Evolutionary conservation across 805 yeast genomes (phyloP), one percentile per base, ranked within the genome.

Genomic region (Metschnikowia continentalis): DNA sequence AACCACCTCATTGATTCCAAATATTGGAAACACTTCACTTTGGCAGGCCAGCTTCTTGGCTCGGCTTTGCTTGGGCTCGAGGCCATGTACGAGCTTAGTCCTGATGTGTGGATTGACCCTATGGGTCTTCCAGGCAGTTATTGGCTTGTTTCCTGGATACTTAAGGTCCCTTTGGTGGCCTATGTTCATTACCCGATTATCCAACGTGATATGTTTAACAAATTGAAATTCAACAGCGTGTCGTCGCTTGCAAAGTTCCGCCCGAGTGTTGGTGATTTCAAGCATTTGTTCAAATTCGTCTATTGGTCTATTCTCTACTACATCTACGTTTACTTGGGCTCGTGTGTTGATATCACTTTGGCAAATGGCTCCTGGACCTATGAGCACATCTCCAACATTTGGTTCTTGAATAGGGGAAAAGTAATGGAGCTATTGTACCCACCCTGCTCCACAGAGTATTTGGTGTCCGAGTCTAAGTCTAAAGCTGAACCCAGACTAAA

Each of bases 131-230:
- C 99, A 3, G 94, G 92, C 51, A 72, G 86, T 22, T 92, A 90
- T 66, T 88, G 89, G 1, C 62, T 86, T 20, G 82, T 88, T 0
- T 66, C 77, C 20, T 63, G 72, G 56, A 68, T 81, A 43, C 74
- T 88, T 35, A 76, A 78, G 53, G 71, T 90, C 30, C 99, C 99
- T 0, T 78, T 94, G 26, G 70, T 86, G 22, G 82, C 96, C 0
- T 94, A 94, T 62, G 88, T 90, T n/a, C 99, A 94, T 69, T 94
- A 88, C 71, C 99, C 99, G 1, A 81, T 91, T 15, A 83, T 94
- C 33, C 95, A 96, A 40, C 69, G 73, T 26, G 98, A 92, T 58
- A 94, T 94, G 99, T 71, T 90, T 56, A 71, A 71, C 46, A 85
- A 86, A 58, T 68, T 87, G 54, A 70, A 69, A 47, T 65, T 63